phyloP scores from a whole-genome alignment of 176 grass and related monocot genomes.

The Zoysia pacifica region DNA sequence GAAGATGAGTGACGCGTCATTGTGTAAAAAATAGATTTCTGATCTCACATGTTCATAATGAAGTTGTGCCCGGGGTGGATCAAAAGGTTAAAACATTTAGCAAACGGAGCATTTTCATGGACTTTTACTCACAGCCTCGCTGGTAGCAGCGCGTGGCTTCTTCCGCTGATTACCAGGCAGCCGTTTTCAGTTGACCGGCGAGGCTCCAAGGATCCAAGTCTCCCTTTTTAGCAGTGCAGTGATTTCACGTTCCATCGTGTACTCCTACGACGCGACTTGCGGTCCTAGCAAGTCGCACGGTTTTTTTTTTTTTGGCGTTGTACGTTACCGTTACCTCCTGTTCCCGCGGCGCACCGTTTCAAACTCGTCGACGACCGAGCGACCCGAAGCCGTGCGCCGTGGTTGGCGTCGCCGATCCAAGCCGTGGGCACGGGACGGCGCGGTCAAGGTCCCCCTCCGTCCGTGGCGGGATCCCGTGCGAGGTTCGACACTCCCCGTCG shows the following conservation, averaged over 20 bases:
- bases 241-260: background rate
- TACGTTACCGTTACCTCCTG: no score
- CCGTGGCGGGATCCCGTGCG: conserved; percentile 32
- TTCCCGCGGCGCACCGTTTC: background rate
- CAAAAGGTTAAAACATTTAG: no score
- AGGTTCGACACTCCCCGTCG: background rate
- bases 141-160: background rate
- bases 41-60: no score
- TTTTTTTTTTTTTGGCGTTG: no score
- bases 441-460: conserved; percentile 18
- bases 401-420: background rate
- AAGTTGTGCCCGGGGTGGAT: no score
- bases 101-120: no score
- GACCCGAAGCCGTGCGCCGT: background rate
- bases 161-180: background rate
- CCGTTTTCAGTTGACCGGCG: background rate
- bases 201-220: background rate
- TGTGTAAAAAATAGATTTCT: no score
- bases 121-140: background rate
- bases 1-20: no score
- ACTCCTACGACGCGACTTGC: background rate
- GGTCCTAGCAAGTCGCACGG: no score
- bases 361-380: background rate
- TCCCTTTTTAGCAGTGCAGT: background rate
- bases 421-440: background rate